Evolutionary conservation across 2,329 filamentous ascomycete genomes (phyloP).

Genomic region (Colletotrichum plurivorum): DNA sequence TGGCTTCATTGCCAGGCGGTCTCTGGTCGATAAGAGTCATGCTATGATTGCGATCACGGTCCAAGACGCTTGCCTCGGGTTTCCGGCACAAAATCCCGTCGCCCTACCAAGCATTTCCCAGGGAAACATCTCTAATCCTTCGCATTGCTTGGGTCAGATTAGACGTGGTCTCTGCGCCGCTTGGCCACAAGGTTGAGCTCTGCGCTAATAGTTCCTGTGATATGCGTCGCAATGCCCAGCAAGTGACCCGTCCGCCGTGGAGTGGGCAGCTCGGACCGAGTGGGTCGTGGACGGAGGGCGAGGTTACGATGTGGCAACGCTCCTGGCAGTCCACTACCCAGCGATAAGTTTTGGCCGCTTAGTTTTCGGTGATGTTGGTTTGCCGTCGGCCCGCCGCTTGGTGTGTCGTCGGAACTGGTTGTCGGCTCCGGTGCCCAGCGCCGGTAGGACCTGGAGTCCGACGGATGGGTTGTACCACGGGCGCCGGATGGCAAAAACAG

Average conservation of each 20-base stretch:
- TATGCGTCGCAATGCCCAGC: neutral
- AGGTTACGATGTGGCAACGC: no score
- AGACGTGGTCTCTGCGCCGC: slow-evolving; percentile 10
- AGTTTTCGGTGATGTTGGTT: no score
- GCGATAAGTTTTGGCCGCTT: no score
- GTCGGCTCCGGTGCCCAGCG: no score
- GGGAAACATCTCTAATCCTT: neutral
- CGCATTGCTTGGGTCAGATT: neutral
- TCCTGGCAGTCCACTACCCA: no score
- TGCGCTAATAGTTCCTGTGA: neutral
- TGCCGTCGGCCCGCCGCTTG: no score
- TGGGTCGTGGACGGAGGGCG: neutral
- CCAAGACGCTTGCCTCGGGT: neutral
- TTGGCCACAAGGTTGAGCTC: neutral
- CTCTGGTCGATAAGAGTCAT: neutral
- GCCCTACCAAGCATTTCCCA: neutral
- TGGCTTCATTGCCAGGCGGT: neutral
- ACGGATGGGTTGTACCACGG: no score
- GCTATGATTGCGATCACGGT: slow-evolving; percentile 1
- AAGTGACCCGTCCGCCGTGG: neutral
- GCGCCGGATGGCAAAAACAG: no score
- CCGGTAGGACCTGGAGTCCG: no score
- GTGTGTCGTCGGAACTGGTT: no score
- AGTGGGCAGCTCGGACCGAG: neutral
- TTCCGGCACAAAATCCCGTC: neutral